phyloP scores from a whole-genome alignment of 768 basidiomycete species.

The Agaricus subrufescens region DNA sequence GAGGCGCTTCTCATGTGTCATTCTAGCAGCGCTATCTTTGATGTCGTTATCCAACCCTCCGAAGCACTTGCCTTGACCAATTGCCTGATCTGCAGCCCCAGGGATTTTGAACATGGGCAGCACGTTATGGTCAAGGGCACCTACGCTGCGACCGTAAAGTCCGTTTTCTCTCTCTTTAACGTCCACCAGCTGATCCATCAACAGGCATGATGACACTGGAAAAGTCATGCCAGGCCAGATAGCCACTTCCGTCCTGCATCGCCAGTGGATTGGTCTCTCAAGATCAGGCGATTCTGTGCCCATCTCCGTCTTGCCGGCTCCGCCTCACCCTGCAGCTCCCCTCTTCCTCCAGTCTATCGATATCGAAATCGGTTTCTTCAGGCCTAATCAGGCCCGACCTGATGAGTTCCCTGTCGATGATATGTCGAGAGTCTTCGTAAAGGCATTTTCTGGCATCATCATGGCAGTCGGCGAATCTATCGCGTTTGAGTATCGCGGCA shows the following conservation, averaged over 20 bases:
- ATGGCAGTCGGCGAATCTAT: constrained; percentile 66
- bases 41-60: constrained; percentile 57
- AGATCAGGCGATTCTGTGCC: constrained; percentile 70
- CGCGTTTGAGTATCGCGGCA: constrained; percentile 86
- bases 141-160: constrained; percentile 76
- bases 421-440: constrained; percentile 68
- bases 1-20: not conserved
- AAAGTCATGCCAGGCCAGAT: constrained; percentile 64
- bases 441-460: constrained; percentile 68
- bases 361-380: constrained; percentile 68
- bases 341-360: constrained; percentile 76
- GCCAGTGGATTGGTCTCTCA: constrained; percentile 89
- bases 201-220: constrained; percentile 75
- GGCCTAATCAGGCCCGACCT: constrained; percentile 41
- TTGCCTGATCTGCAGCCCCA: constrained; percentile 72
- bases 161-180: constrained; percentile 16
- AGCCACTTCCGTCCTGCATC: constrained; percentile 72
- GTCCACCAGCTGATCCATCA: not conserved
- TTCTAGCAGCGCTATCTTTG: constrained; percentile 34
- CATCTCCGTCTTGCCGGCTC: constrained; percentile 56
- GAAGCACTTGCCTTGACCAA: constrained; percentile 74
- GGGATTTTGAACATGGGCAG: constrained; percentile 67
- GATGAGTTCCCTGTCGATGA: constrained; percentile 88
- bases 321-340: constrained; percentile 44
- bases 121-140: constrained; percentile 74